phyloP scores from a whole-genome alignment of 176 grass and related monocot species.

The Musa beccarii region DNA sequence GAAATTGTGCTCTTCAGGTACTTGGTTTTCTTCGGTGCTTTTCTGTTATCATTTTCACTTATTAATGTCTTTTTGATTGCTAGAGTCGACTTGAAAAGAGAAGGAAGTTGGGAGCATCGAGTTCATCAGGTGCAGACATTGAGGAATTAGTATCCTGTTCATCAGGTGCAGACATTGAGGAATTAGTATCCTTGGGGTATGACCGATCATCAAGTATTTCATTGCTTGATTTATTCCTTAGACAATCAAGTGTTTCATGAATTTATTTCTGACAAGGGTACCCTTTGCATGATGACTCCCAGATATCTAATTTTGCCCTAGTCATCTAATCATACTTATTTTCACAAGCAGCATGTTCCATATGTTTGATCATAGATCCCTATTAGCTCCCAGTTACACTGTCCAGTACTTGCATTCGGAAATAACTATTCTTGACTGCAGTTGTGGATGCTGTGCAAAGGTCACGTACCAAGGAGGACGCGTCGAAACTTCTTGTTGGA shows the following conservation, averaged over 20 bases:
- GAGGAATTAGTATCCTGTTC: no score
- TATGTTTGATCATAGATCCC: neutral
- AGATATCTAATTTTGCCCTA: slow-evolving; percentile 1
- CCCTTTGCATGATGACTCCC: neutral
- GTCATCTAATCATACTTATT: neutral
- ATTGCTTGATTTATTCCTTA: neutral
- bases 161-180: slow-evolving; percentile 7
- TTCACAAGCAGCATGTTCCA: neutral
- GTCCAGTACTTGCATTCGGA: neutral
- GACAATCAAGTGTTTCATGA: neutral
- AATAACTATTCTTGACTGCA: slow-evolving; percentile 6
- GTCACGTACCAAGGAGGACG: neutral
- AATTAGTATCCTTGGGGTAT: slow-evolving; percentile 1
- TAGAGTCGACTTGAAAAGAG: slow-evolving; percentile 59
- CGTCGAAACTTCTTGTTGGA: neutral
- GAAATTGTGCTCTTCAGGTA: slow-evolving; percentile 76
- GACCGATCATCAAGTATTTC: slow-evolving; percentile 8
- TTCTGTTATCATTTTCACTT: slow-evolving; percentile 13
- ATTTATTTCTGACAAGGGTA: slow-evolving; percentile 3
- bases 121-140: no score
- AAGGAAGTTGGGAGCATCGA: slow-evolving; percentile 13
- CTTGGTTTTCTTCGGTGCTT: slow-evolving; percentile 4
- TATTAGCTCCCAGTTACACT: neutral
- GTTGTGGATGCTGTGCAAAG: slow-evolving; percentile 25
- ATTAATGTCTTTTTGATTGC: neutral